phyloP scores from a whole-genome alignment of 106 monocot genomes.

The Phalaenopsis aphrodite region DNA sequence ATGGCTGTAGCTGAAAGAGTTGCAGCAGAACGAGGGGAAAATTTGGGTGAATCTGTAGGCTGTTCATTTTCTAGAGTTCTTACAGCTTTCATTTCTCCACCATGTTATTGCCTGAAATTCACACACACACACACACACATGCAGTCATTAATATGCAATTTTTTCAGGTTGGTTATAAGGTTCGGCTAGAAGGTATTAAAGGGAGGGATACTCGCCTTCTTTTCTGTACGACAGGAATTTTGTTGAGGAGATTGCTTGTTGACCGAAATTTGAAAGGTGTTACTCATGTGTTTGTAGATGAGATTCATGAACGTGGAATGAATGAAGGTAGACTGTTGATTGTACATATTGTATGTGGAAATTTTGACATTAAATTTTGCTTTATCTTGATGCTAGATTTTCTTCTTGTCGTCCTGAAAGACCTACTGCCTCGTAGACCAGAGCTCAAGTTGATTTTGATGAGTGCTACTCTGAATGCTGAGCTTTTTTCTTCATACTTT shows the following conservation, averaged over 20 bases:
- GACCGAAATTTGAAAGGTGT: constrained; percentile 92
- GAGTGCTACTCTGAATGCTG: constrained; percentile 99
- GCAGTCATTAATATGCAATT: neutral
- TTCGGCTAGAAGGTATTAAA: constrained; percentile 90
- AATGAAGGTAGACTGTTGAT: constrained; percentile 71
- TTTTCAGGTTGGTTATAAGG: constrained; percentile 94
- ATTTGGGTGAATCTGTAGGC: constrained; percentile 92
- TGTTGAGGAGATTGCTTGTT: constrained; percentile 76
- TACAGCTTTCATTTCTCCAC: neutral
- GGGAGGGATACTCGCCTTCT: constrained; percentile 86
- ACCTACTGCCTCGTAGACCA: constrained; percentile 86
- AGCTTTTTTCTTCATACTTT: constrained; percentile 97
- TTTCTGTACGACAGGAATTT: constrained; percentile 96
- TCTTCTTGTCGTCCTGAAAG: constrained; percentile 91
- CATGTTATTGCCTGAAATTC: neutral
- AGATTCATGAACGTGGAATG: constrained; percentile 99
- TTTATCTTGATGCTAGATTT: constrained; percentile 60
- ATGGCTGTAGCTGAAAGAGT: constrained; percentile 98
- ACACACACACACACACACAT: neutral
- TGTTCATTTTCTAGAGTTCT: neutral
- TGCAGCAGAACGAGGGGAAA: constrained; percentile 93
- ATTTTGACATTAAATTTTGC: constrained; percentile 5
- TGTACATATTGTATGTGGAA: constrained; percentile 1
- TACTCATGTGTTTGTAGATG: constrained; percentile 97
- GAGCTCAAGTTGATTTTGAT: constrained; percentile 86